A percentile compares a stretch with the other conserved stretches of the same genome.
Evolutionary conservation across 805 yeast species (phyloP).

Genomic region (Hanseniaspora lindneri): DNA sequence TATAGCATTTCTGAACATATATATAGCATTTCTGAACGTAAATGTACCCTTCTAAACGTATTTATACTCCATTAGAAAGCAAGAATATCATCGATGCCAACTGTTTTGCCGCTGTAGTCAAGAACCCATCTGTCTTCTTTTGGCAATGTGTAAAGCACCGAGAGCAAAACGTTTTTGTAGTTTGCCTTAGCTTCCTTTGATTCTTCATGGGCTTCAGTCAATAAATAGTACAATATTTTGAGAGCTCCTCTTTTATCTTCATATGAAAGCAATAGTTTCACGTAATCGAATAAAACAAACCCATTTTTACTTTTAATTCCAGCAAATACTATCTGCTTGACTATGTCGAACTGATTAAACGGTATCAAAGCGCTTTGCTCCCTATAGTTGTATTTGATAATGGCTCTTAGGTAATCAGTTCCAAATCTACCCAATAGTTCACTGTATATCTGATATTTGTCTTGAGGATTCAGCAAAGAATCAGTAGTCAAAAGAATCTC

Average conservation of each 20-base stretch:
- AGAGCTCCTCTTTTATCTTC: conserved; percentile 12
- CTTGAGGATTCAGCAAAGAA: background rate
- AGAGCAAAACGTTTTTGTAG: background rate
- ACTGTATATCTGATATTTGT: background rate
- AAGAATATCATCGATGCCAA: conserved; percentile 1
- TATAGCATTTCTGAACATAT: no score
- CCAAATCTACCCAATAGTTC: background rate
- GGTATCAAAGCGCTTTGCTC: no score
- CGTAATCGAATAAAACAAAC: conserved; percentile 2
- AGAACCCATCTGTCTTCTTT: conserved; percentile 3
- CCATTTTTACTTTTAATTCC: background rate
- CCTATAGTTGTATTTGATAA: background rate
- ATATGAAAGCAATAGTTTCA: conserved; percentile 10
- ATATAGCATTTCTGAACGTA: no score
- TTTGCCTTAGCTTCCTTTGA: background rate
- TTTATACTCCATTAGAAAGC: background rate
- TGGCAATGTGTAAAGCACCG: conserved; percentile 6
- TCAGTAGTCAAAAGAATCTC: background rate
- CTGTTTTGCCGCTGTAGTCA: background rate
- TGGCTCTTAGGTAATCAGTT: background rate
- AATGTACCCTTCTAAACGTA: background rate
- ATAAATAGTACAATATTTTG: conserved; percentile 2
- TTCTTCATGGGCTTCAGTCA: background rate
- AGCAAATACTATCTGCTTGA: conserved; percentile 3
- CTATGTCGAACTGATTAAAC: conserved; percentile 10